Evolutionary conservation across 1,284 basidiomycete genomes (phyloP).

Genomic region (Tilletia indica): DNA sequence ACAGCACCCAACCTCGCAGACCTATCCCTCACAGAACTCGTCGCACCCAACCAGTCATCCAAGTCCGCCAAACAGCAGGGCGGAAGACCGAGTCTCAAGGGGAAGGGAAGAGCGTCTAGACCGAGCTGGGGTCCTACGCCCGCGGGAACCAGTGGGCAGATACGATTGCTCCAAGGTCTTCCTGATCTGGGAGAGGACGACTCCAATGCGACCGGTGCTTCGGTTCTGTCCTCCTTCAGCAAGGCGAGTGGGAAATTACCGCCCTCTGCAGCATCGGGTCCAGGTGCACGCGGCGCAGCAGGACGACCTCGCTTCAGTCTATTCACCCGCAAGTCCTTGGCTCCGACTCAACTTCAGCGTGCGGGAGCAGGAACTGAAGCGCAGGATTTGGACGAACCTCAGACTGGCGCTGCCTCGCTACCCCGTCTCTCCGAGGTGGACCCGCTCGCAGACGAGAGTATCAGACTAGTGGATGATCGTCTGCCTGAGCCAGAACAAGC

Average conservation of each 20-base stretch:
- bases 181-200: background rate
- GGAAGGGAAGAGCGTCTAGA: background rate
- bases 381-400: background rate
- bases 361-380: background rate
- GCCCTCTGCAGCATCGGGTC: background rate
- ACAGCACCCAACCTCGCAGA: conserved; percentile 8
- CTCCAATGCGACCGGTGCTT: too few relatives aligned
- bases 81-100: background rate
- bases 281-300: background rate
- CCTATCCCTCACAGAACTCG: conserved; percentile 14
- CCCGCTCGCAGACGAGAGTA: background rate
- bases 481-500: too few relatives aligned
- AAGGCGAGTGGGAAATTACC: background rate
- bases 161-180: background rate
- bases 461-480: too few relatives aligned
- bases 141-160: background rate
- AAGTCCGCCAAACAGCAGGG: background rate
- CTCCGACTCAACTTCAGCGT: background rate
- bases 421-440: background rate
- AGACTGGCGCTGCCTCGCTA: background rate
- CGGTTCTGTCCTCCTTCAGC: too few relatives aligned
- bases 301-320: conserved; percentile 8
- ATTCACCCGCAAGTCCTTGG: conserved; percentile 3
- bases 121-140: background rate
- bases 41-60: background rate